These are phyloP conservation scores for Syzygium oleosum DNA, from an alignment of 345 rosid genomes.

Conservation along the genomic window DNA sequence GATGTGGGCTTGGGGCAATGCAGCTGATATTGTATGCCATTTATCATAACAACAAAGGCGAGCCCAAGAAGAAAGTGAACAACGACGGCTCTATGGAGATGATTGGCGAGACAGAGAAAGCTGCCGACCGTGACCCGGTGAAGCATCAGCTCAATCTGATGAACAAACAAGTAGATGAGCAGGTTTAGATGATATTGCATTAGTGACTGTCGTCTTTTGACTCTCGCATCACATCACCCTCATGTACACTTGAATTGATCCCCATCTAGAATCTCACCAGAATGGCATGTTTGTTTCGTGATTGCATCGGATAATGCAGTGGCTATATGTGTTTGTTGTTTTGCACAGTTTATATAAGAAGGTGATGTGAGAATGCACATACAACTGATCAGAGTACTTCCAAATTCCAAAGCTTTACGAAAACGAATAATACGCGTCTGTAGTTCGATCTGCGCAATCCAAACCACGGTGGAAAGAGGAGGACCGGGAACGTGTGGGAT, in stretches of 20 bases:
- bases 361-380: too few relatives aligned
- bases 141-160: neutral
- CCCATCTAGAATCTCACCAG: neutral
- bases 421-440: too few relatives aligned
- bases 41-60: constrained; percentile 34
- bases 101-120: neutral
- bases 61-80: neutral
- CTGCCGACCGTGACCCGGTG: neutral
- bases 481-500: too few relatives aligned
- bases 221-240: neutral
- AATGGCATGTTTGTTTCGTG: too few relatives aligned
- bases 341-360: too few relatives aligned
- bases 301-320: neutral
- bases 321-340: too few relatives aligned
- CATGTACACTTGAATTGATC: neutral
- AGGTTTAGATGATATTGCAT: neutral
- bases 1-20: constrained; percentile 60
- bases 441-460: too few relatives aligned
- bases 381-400: too few relatives aligned
- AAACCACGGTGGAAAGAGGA: too few relatives aligned
- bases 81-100: neutral
- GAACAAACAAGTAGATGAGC: neutral
- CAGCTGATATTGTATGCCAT: constrained; percentile 78
- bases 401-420: too few relatives aligned
- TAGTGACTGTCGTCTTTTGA: neutral